Conservation (phyloP, 768 basidiomycete genomes). For the Tremella mesenterica region DNA sequence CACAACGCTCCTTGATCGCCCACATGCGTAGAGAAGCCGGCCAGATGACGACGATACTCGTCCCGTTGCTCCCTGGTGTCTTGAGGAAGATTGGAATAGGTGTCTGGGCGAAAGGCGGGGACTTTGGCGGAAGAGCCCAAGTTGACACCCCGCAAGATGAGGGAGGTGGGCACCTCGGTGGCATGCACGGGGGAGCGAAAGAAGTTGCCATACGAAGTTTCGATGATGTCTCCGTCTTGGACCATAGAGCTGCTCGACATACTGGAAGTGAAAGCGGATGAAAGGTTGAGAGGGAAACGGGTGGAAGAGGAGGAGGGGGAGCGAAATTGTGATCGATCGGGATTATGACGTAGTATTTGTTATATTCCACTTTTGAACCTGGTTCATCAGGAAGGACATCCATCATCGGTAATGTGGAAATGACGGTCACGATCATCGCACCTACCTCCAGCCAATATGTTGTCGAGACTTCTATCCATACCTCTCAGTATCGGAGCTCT, state of each 20-base stretch:
- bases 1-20: conserved; percentile 72
- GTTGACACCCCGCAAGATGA: conserved; percentile 89
- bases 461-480: conserved; percentile 3
- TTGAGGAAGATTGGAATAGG: background rate
- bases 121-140: conserved; percentile 79
- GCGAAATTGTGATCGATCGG: too few relatives aligned
- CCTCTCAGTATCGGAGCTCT: background rate
- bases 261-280: background rate
- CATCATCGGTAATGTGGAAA: background rate
- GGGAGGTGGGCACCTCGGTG: conserved; percentile 51
- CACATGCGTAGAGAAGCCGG: conserved; percentile 54
- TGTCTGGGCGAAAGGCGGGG: conserved; percentile 48
- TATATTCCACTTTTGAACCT: background rate
- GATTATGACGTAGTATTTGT: background rate
- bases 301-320: background rate
- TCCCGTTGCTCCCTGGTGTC: conserved; percentile 13
- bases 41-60: conserved; percentile 6
- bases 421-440: background rate
- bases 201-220: background rate
- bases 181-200: background rate
- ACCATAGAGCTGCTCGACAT: background rate
- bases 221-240: background rate
- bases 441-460: background rate
- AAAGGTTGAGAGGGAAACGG: background rate
- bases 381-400: background rate